Conservation (phyloP, 83 land plant genomes). For the Picea mariana region DNA sequence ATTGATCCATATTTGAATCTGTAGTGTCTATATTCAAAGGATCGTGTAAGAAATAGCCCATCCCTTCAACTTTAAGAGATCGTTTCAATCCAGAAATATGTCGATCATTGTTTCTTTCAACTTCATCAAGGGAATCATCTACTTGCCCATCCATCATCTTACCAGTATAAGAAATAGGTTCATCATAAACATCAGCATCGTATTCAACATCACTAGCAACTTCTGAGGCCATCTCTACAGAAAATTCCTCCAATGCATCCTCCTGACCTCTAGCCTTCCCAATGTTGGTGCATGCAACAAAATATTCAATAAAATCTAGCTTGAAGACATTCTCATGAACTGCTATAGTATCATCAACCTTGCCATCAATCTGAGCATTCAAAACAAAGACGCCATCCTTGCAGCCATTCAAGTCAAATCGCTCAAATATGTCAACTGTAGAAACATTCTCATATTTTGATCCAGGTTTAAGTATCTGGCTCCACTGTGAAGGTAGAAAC, state of each 20-base stretch:
- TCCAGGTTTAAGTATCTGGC: constrained; percentile 41
- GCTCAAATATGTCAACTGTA: not conserved
- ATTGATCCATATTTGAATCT: no score
- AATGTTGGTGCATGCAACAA: not conserved
- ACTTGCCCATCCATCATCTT: not conserved
- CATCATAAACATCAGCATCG: constrained; percentile 16
- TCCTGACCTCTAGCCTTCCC: not conserved
- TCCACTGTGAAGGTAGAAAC: constrained; percentile 85
- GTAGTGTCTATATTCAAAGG: no score
- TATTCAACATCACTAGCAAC: not conserved
- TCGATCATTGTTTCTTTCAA: constrained; percentile 43
- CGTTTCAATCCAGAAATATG: not conserved
- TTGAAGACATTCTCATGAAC: not conserved
- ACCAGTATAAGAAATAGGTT: constrained; percentile 2
- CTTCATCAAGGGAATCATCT: constrained; percentile 46
- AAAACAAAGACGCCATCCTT: not conserved
- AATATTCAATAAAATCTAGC: not conserved
- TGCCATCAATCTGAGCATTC: not conserved
- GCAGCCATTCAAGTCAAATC: not conserved
- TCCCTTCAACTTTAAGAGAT: no score
- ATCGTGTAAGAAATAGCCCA: no score
- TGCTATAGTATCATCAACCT: not conserved
- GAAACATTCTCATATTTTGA: not conserved
- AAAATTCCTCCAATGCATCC: not conserved
- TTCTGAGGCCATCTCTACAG: not conserved